Evolutionary conservation across 257 asterid genomes (phyloP), one percentile per base, ranked within the genome.

Genomic region (Cynanchum wilfordii): DNA sequence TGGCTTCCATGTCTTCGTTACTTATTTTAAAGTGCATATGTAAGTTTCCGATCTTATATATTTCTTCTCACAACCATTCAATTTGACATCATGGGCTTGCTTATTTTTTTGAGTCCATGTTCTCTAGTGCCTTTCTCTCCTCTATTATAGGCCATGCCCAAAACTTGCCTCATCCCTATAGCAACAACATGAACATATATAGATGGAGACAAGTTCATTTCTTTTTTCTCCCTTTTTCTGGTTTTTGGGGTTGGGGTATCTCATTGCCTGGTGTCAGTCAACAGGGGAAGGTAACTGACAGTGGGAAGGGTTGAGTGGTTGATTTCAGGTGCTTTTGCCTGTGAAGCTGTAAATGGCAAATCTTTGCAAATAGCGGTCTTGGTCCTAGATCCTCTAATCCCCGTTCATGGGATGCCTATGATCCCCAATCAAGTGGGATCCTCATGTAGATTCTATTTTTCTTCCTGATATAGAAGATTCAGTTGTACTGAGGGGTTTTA

Each of bases 331-430:
- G 91, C 80, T 75, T 92, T 85, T 65, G 90, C 89, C 38, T 73
- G 81, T 68, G 91, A 88, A 84, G 83, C 87, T 50, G 76, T 90
- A 45, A 71, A 86, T 58, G 90, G 77, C 73, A 88, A 82, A 80
- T 92, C 66, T 86, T 79, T 57, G 92, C 92, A 19, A 85, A 90
- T 50, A 97, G 97, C 27, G 98, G 97, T 58, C 69, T 82, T 24
- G 97, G 89, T 64, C 73, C 88, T n/a, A 76, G 75, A 54, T 87
- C 87, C 54, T 82, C 85, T 17, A 73, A 85, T 78, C 82, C 86
- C 19, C 85, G 79, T 77, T 85, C 94, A 25, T 87, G 87, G 87
- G 96, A 90, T 72, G 72, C 85, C 60, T 92, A 86, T 68, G 84
- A 90, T 64, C 72, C 83, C 63, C 78, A 60, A 24, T 82, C 82